A percentile compares a stretch with the other conserved stretches of the same genome.
These are phyloP conservation scores for Hygrocybe punicea DNA, from an alignment of 768 basidiomycete genomes.

Conservation along the genomic window DNA sequence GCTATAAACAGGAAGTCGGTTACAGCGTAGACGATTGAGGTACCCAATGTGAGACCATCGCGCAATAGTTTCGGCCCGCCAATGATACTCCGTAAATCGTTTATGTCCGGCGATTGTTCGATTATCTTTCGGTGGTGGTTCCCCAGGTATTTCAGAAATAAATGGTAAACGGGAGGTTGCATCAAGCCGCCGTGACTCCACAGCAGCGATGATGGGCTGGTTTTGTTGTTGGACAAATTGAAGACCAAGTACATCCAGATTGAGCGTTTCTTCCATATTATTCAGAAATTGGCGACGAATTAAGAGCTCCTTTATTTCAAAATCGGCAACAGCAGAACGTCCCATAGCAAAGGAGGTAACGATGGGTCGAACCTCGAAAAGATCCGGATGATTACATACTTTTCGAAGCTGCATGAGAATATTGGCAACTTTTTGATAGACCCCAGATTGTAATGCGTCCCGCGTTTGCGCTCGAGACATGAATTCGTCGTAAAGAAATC, in stretches of 20 bases:
- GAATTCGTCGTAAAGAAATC: conserved; percentile 95
- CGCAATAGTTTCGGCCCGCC: conserved; percentile 49
- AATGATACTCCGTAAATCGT: conserved; percentile 47
- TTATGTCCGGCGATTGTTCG: conserved; percentile 73
- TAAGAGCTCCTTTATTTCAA: conserved; percentile 85
- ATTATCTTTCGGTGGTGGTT: conserved; percentile 68
- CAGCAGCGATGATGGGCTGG: conserved; percentile 49
- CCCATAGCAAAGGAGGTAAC: conserved; percentile 73
- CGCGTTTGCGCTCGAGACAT: conserved; percentile 85
- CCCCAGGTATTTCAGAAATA: conserved; percentile 51
- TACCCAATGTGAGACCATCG: conserved; percentile 71
- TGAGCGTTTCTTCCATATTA: conserved; percentile 49
- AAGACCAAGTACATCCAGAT: conserved; percentile 64
- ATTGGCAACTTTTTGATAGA: conserved; percentile 88
- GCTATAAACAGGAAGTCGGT: conserved; percentile 43
- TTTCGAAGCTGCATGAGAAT: conserved; percentile 98
- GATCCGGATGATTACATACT: conserved; percentile 91
- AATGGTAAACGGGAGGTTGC: conserved; percentile 55
- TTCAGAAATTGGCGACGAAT: conserved; percentile 69
- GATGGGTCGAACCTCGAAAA: conserved; percentile 86
- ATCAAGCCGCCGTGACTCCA: conserved; percentile 55
- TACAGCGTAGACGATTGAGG: conserved; percentile 72
- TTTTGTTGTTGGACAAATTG: conserved; percentile 57
- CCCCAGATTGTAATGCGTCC: conserved; percentile 77
- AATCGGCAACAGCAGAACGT: conserved; percentile 72